Conservation (phyloP, 2,329 filamentous ascomycete genomes). For the Myriosclerotinia curreyana region DNA sequence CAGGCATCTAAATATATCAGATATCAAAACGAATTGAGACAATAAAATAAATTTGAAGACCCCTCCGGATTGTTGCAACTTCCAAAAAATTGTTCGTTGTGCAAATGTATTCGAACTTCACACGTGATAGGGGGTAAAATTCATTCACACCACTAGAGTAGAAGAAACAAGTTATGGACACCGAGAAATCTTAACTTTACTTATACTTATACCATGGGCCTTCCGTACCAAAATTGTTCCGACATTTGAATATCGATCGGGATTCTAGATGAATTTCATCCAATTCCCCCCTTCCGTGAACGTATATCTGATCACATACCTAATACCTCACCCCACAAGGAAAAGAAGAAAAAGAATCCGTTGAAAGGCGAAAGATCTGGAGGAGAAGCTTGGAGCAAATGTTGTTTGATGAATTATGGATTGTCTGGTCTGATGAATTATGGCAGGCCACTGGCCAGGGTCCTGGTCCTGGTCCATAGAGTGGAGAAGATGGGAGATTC, state of each 20-base stretch:
- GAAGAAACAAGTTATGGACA: too few species aligned
- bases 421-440: not conserved
- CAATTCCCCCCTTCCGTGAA: too few species aligned
- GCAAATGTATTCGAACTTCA: not conserved
- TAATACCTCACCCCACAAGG: not conserved
- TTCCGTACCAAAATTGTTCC: not conserved
- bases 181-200: too few species aligned
- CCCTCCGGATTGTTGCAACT: too few species aligned
- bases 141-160: not conserved
- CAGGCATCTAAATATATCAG: too few species aligned
- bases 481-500: conserved; percentile 10
- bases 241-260: not conserved
- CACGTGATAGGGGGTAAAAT: conserved; percentile 10
- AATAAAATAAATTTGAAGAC: too few species aligned
- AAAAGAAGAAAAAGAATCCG: not conserved
- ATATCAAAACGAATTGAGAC: too few species aligned
- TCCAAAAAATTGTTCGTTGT: not conserved
- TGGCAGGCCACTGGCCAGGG: too few species aligned
- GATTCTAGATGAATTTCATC: too few species aligned
- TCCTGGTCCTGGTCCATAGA: too few species aligned
- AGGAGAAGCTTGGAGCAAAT: conserved; percentile 3
- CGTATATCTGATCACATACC: too few species aligned
- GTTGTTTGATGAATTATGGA: conserved; percentile 17
- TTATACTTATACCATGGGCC: too few species aligned
- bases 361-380: not conserved